These are phyloP conservation scores for Staphylotrichum tortipilum DNA, from an alignment of 495 filamentous ascomycete genomes.

Conservation along the genomic window DNA sequence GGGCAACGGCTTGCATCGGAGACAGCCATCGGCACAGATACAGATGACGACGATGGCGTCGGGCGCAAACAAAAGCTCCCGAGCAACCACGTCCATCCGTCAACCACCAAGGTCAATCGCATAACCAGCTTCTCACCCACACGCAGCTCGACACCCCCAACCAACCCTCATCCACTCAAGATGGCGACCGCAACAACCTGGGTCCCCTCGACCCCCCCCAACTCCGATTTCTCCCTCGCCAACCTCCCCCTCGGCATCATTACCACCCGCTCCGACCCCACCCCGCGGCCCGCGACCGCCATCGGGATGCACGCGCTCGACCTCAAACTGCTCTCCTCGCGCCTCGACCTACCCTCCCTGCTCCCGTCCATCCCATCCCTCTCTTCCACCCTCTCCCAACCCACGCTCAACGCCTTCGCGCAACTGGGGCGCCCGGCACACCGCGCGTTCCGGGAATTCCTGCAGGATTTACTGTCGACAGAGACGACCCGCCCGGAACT, in stretches of 20 bases:
- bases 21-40: too few relatives aligned
- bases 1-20: background rate
- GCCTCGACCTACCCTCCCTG: constrained; percentile 48
- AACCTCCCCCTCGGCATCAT: constrained; percentile 96
- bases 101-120: background rate
- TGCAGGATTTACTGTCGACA: constrained; percentile 61
- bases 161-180: too few relatives aligned
- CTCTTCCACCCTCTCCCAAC: constrained; percentile 53
- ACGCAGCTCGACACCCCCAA: background rate
- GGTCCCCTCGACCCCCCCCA: constrained; percentile 28
- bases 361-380: constrained; percentile 52
- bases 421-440: constrained; percentile 64
- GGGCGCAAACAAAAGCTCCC: background rate
- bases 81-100: too few relatives aligned
- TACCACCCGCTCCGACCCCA: constrained; percentile 42
- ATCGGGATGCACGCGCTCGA: constrained; percentile 74
- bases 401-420: constrained; percentile 77
- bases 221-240: constrained; percentile 62
- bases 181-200: constrained; percentile 29
- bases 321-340: constrained; percentile 51
- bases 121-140: background rate
- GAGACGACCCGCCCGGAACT: constrained; percentile 32
- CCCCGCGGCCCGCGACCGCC: constrained; percentile 62
- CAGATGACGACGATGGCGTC: background rate
- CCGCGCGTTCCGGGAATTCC: constrained; percentile 58